Base-by-base conservation (phyloP, 2,329 filamentous ascomycete species). In the Arthroderma sp. region DNA sequence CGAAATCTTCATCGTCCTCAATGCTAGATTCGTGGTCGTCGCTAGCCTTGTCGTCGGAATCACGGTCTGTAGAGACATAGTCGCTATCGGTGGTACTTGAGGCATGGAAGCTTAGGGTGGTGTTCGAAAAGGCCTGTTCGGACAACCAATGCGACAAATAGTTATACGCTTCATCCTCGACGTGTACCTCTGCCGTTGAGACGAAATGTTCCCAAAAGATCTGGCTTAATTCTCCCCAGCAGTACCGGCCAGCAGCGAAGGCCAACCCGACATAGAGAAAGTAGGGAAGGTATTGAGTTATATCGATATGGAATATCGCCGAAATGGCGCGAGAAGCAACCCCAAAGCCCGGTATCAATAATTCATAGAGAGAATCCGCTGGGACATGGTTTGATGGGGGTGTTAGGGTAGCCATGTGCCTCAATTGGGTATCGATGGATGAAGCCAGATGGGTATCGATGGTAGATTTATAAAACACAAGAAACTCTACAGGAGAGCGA, bases 131-230 rank as follows among this genome's bases (percentile, higher is more conserved):
- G 15, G 15, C 15, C 59, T 85, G 80, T 31, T 67, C 62, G 1
- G 79, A 71, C 2, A 84, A 71, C 81, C 81, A 85, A 28, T 69
- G 70, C 78, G 84, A 83, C 36, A 84, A 55, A 54, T 83, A 81
- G 55, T 80, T 80, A 65, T 83, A 85, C 46, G 82, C 75, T 57
- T 85, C 81, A 53, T 85, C 81, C 46, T 84, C 79, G 29, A 75
- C 71, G 38, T 78, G 72, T 34, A 85, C 74, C 52, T 80, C 75
- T 11, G 80, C 79, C 1, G 73, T 75, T 3, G 76, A 81, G 68
- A 82, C 78, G 52, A 81, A 72, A 53, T 81, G 65, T 4, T 63
- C 54, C 36, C 64, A 73, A 73, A 6, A 65, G 64, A 10, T 78
- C 69, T 11, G n/a, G 29, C n/a, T n/a, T 28, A 42, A 6, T 8